Evolutionary conservation across 192 early-diverging fungal genomes (phyloP), one percentile per base, ranked within the genome.

Genomic region (Geosiphon pyriformis): DNA sequence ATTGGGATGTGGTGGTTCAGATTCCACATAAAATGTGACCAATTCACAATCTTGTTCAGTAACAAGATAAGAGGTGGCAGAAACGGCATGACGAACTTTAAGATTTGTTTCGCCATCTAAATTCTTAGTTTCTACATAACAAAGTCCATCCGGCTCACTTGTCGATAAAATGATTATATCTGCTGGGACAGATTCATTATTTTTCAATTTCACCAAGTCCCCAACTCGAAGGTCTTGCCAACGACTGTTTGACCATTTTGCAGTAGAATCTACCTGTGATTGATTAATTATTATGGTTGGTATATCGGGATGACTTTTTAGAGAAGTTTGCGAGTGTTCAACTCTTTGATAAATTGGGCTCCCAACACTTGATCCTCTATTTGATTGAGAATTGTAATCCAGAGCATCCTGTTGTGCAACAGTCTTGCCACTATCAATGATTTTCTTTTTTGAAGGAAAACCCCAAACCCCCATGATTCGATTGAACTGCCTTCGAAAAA

Each of bases 31-130:
- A 68, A 90, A 93, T 26, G 68, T 61, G 20, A 84, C 80, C 1
- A 70, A 49, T 12, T 83, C 85, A 54, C 87, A 80, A 54, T 85
- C 90, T 8, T 73, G 76, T 20, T 83, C 77, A 20, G 79, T 77
- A 23, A 67, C 55, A 23, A 92, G 51, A 48, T 78, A 81, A 20
- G 73, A 71, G 12, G 90, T 94, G 18, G 85, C 80, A 0, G 78
- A 68, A 56, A 89, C 54, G 2, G 87, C 83, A 48, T 86, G 80
- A 50, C 92, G 87, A 29, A 92, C 84, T 76, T 99, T 99, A 32
- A 99, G 79, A 69, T 97, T 99, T 7, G 96, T 99, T 72, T 99
- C 96, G 62, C 96, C 96, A 65, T 99, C 96, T 37, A 99, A 82
- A 70, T 96, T 95, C 68, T 99, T 96, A 0, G 96, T 99, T 75